Percentiles rank a stretch among this genome's conserved stretches.
phyloP scores from a whole-genome alignment of 164 flowering plant genomes.

The Malania oleifera region DNA sequence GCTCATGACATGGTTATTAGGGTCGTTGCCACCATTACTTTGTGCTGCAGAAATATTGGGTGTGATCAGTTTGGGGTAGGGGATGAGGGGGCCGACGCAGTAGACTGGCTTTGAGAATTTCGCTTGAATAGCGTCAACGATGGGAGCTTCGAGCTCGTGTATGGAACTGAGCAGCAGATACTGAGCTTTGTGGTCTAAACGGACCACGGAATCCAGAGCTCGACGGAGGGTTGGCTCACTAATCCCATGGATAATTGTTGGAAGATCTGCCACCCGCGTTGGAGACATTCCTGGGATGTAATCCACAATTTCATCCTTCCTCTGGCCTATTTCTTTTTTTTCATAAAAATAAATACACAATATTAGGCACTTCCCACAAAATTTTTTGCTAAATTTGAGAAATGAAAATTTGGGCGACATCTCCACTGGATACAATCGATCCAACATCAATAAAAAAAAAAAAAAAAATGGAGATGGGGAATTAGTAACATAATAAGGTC shows the following conservation, averaged over 20 bases:
- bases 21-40: no score
- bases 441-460: no score
- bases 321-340: no score
- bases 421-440: no score
- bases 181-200: constrained; percentile 23
- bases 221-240: neutral
- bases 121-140: constrained; percentile 20
- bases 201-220: constrained; percentile 10
- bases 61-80: no score
- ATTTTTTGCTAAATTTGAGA: no score
- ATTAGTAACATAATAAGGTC: no score
- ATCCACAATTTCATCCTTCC: constrained; percentile 25
- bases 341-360: neutral
- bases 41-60: no score
- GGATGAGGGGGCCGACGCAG: no score
- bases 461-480: no score
- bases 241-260: constrained; percentile 9
- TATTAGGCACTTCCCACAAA: neutral
- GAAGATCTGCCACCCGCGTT: constrained; percentile 27
- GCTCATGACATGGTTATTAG: constrained; percentile 11
- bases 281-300: constrained; percentile 43
- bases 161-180: constrained; percentile 29
- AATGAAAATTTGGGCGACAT: no score
- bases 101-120: constrained; percentile 22
- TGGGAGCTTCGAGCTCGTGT: constrained; percentile 34